These are phyloP conservation scores for Marchantia paleacea DNA, from an alignment of 225 moss, liverwort and hornwort genomes.

Conservation along the genomic window DNA sequence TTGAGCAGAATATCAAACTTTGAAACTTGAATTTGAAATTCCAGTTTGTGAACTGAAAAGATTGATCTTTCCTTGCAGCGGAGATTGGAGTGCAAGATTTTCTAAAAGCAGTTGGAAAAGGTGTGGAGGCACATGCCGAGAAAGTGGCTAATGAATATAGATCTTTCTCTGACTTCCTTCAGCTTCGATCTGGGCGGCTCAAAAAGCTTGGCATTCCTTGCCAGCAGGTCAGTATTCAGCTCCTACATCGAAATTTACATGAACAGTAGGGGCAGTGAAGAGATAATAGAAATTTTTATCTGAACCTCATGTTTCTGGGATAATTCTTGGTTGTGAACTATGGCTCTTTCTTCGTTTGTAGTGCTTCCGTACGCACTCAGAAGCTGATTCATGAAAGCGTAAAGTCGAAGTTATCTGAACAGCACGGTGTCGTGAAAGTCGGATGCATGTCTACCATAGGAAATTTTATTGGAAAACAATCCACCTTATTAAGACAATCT, in stretches of 20 bases:
- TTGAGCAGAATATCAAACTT: neutral
- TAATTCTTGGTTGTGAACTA: too few relatives aligned
- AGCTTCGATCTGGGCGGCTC: conserved; percentile 65
- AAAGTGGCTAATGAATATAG: conserved; percentile 66
- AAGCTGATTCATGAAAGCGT: too few relatives aligned
- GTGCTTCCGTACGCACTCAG: too few relatives aligned
- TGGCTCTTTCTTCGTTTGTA: too few relatives aligned
- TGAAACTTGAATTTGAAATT: neutral
- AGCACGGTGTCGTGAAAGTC: too few relatives aligned
- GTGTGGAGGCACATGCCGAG: conserved; percentile 72
- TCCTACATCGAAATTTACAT: neutral
- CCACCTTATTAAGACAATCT: too few relatives aligned
- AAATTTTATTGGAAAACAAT: too few relatives aligned
- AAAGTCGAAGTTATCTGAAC: too few relatives aligned
- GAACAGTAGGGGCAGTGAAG: neutral
- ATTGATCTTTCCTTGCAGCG: conserved; percentile 24
- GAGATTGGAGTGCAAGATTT: conserved; percentile 79
- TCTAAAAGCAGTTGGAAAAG: conserved; percentile 60
- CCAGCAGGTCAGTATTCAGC: conserved; percentile 56
- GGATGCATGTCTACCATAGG: too few relatives aligned
- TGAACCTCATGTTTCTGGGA: too few relatives aligned
- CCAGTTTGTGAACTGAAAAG: neutral
- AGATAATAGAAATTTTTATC: too few relatives aligned
- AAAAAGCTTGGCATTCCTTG: conserved; percentile 81
- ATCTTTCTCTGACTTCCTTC: conserved; percentile 56